These are phyloP conservation scores for Tolypocladium endophyticum DNA, from an alignment of 2,329 filamentous ascomycete species.

Conservation along the genomic window DNA sequence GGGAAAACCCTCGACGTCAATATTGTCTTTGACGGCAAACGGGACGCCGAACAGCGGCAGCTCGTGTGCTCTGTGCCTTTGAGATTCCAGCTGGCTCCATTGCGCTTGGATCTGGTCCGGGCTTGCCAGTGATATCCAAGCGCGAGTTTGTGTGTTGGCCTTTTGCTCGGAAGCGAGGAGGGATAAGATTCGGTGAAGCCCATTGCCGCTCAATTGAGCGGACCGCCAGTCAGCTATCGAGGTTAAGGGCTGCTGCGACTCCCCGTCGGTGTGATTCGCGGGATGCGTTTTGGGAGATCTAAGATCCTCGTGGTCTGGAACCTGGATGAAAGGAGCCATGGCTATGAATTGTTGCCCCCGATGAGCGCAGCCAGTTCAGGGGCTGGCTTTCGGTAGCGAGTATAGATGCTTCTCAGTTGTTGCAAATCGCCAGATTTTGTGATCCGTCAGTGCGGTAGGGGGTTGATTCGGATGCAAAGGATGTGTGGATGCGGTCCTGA, in stretches of 20 bases:
- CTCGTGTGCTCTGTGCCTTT: constrained; percentile 6
- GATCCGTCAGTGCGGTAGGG: not conserved
- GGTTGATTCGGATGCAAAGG: not conserved
- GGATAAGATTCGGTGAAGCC: constrained; percentile 15
- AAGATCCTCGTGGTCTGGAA: not conserved
- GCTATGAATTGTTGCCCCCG: not conserved
- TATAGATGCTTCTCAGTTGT: not conserved
- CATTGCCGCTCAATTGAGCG: constrained; percentile 12
- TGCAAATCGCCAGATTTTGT: not conserved
- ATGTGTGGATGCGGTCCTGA: not conserved
- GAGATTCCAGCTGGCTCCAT: not conserved
- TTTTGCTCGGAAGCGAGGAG: constrained; percentile 11
- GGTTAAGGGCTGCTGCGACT: not conserved
- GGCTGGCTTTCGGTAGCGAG: not conserved
- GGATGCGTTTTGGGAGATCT: not conserved
- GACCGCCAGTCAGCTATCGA: constrained; percentile 15
- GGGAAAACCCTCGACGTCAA: constrained; percentile 37
- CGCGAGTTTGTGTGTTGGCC: constrained; percentile 11
- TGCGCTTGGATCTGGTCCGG: constrained; percentile 13
- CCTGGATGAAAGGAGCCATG: not conserved
- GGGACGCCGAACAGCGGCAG: constrained; percentile 46
- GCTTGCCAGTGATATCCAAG: constrained; percentile 21
- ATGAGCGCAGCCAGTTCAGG: not conserved
- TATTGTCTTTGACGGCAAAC: constrained; percentile 47
- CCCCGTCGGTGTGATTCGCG: not conserved